Percentiles rank a stretch among this genome's conserved stretches.
Evolutionary conservation across 2,329 filamentous ascomycete species (phyloP).

Genomic region (Ceratocystis cacaofunesta): DNA sequence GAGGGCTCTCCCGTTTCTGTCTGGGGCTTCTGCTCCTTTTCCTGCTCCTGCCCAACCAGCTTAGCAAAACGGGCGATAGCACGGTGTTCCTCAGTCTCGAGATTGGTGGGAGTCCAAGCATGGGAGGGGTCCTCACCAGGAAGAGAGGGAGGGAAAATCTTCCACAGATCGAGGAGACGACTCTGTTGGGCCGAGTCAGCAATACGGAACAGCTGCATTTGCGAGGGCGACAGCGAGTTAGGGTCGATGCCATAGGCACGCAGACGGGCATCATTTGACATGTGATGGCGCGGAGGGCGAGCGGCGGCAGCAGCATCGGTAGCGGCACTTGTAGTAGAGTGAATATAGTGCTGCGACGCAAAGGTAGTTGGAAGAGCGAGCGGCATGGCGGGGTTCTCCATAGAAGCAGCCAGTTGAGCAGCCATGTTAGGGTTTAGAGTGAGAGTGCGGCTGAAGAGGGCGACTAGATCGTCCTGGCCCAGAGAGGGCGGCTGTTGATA

Average conservation of each 20-base stretch:
- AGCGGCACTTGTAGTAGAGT: constrained; percentile 3
- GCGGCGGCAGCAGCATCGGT: neutral
- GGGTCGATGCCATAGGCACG: constrained; percentile 56
- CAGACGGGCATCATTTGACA: constrained; percentile 40
- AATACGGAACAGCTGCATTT: constrained; percentile 63
- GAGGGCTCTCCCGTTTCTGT: constrained; percentile 19
- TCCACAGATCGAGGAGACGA: constrained; percentile 72
- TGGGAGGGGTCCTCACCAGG: constrained; percentile 38
- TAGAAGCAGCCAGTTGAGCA: constrained; percentile 10
- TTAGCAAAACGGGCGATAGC: constrained; percentile 44
- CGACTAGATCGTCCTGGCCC: constrained; percentile 13
- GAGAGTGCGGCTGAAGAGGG: constrained; percentile 14
- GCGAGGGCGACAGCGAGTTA: constrained; percentile 51
- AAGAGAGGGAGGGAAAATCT: constrained; percentile 56
- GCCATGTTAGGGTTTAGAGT: constrained; percentile 13
- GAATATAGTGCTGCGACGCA: constrained; percentile 12
- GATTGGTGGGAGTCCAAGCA: constrained; percentile 37
- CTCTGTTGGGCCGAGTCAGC: constrained; percentile 58
- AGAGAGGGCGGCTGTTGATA: constrained; percentile 6
- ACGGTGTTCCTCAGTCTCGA: constrained; percentile 45
- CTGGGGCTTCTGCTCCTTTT: constrained; percentile 19
- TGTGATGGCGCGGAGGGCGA: constrained; percentile 10
- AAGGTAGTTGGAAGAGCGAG: constrained; percentile 2
- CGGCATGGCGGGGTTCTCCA: constrained; percentile 13
- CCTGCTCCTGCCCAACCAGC: constrained; percentile 25